Base-by-base conservation (phyloP, 2,329 filamentous ascomycete species). In the Bipolaris bicolor region DNA sequence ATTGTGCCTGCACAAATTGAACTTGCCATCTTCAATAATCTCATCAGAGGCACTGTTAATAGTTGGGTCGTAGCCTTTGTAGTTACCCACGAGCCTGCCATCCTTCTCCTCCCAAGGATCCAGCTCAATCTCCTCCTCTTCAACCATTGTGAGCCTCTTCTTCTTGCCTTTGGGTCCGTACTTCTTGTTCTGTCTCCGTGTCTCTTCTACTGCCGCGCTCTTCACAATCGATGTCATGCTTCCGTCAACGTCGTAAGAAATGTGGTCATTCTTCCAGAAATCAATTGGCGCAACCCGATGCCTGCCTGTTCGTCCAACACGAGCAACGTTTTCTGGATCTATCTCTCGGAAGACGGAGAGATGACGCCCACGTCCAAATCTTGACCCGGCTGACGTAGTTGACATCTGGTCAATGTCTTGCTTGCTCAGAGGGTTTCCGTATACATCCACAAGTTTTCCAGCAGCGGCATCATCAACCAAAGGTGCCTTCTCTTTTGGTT, bases 261-360 rank as follows among this genome's bases (percentile, higher is more conserved):
- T 86, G 52, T 85, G 86, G 73, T 98, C 94, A 64, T 92, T 92
- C 67, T 88, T 88, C 94, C 94, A 98, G 73, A 85, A 96, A 24
- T 91, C 87, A 33, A 97, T 78, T 0, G 93, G 95, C 58, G 86
- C 86, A 60, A 91, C 88, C 9, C 90, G 91, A 50, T 87, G 86
- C 55, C 95, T 86, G 2, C 92, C 93, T 11, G 89, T 94, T 52
- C 92, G 88, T 26, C 67, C 69, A 11, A 72, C 57, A 0, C 62
- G 62, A 24, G 67, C 66, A 43, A 69, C 58, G 26, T 68, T 59
- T 9, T 74, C 69, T 24, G 71, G 70, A 20, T 68, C 70, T 47
- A 76, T 61, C 46, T 74, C 70, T 29, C 73, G 71, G 20, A 68
- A 76, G 15, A 76, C 65, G 2, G 73, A 76, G 7, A 75, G 60